Base-by-base conservation (phyloP, 768 basidiomycete genomes). In the Pulveroboletus sp. region DNA sequence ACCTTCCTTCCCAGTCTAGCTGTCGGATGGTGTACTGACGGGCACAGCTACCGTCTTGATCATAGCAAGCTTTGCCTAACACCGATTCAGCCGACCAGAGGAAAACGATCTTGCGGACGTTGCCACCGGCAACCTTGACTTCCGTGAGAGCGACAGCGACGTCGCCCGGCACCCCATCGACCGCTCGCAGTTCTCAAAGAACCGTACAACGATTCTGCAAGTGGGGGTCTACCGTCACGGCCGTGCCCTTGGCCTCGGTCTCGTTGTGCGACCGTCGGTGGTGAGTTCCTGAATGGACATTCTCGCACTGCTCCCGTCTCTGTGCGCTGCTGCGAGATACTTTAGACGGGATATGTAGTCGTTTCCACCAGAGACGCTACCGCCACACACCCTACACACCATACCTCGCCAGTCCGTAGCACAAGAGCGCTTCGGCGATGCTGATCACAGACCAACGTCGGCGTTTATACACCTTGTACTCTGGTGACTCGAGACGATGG, bases 41-140 rank as follows among this genome's bases (percentile, higher is more conserved):
- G 57, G 49, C 14, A 44, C 8, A 3, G 21, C 27, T 15, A 26
- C 7, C 35, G 26, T 30, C 59, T 48, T 55, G 46, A 53, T 21
- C 7, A 30, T 14, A 6, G 35, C 21, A 18, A 61, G 43, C n/a
- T 56, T 50, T 12, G 37, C 31, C 21, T 27, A 42, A 55, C 27
- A 5, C 18, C 21, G 0, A 43, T 49, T 6, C 58, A 24, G 43
- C 62, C 6, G 49, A 46, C 35, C 52, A 36, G 2, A 54, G 37
- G 31, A 56, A 48, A 2, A 24, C n/a, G 2, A 58, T 54, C 52
- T 52, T 63, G 18, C 38, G 44, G 1, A 58, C 26, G 5, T 43
- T 1, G 21, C 58, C 21, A 21, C 21, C 3, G 21, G 21, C 51
- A 18, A 49, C 52, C 39, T 41, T 61, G 46, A 56, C 37, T 4